Conservation (phyloP, 768 basidiomycete genomes). For the Kwoniella sp. region DNA sequence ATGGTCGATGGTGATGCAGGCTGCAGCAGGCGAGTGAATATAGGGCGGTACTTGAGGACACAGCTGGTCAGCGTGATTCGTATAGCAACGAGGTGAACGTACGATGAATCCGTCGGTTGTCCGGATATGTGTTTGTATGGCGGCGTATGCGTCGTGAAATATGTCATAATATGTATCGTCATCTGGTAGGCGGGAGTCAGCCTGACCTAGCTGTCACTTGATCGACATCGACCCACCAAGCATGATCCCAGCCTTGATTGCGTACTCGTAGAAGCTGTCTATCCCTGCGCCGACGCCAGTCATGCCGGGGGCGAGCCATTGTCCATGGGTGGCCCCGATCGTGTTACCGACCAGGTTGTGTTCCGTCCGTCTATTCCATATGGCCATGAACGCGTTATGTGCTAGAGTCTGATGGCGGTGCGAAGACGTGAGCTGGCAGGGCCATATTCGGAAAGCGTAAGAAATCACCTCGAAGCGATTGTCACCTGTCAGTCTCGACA, state of each 20-base stretch:
- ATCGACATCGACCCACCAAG: constrained; percentile 39
- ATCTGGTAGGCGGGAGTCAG: constrained; percentile 52
- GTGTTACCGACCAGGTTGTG: constrained; percentile 83
- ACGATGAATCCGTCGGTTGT: constrained; percentile 86
- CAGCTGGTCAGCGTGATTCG: not conserved
- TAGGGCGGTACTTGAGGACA: constrained; percentile 66
- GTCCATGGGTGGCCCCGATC: constrained; percentile 74
- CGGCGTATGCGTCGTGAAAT: constrained; percentile 76
- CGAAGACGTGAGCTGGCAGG: not conserved
- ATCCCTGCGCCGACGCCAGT: constrained; percentile 88
- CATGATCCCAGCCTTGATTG: constrained; percentile 42
- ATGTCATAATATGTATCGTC: constrained; percentile 76
- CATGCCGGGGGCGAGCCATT: constrained; percentile 71
- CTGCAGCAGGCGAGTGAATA: constrained; percentile 75
- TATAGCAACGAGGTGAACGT: constrained; percentile 25
- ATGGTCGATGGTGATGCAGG: constrained; percentile 64
- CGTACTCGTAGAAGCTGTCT: constrained; percentile 83
- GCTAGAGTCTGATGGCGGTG: constrained; percentile 67
- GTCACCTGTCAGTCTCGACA: constrained; percentile 86
- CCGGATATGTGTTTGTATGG: constrained; percentile 79
- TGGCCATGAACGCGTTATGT: constrained; percentile 79
- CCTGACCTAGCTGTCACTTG: not conserved
- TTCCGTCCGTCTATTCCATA: constrained; percentile 86
- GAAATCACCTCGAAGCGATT: constrained; percentile 67
- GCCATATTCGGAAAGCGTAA: not conserved